Evolutionary conservation across 768 basidiomycete species (phyloP), one percentile per base, ranked within the genome.

Genomic region (Myochromella boudieri): DNA sequence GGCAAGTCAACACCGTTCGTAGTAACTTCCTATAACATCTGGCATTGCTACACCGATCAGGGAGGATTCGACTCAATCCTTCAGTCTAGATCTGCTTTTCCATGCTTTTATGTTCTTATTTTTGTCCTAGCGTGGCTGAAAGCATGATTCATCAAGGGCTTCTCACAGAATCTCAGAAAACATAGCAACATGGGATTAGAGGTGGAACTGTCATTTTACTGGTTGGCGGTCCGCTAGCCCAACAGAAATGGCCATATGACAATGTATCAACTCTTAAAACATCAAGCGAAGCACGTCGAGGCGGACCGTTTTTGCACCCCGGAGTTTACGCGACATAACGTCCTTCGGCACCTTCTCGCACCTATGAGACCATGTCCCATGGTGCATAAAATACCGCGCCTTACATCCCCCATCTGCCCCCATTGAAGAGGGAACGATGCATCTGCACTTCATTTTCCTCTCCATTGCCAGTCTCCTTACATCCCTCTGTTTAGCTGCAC

Each of bases 401-500:
- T 7, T 15, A 4, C 20, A 9, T 18, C 31, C 17, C 17, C 4
- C 34, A 14, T 27, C 26, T 18, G 24, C 14, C 32, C 14, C 25
- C 11, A 14, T 41, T 4, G 42, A 20, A 42, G 21, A 22, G 22
- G n/a, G n/a, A n/a, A 36, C 12, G 31, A 55, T 58, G 56, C 36
- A 44, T 27, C 36, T 43, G 21, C 32, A 29, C 20, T 6, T 52
- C 9, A 20, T 48, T n/a, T 25, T 54, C 26, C 2, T 52, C 27
- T 52, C 37, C 20, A 39, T 54, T 17, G 37, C 51, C 11, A 47
- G 41, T 32, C 21, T 58, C 44, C 40, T 53, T 12, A 15, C 38
- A 17, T 42, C 45, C 4, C 34, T 46, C 14, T 54, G 52, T 37
- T 40, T 47, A 3, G 71, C 68, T n/a, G 74, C 69, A 14, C 74